Evolutionary conservation across 805 yeast species (phyloP).

Genomic region (Hanseniaspora clermontiae): DNA sequence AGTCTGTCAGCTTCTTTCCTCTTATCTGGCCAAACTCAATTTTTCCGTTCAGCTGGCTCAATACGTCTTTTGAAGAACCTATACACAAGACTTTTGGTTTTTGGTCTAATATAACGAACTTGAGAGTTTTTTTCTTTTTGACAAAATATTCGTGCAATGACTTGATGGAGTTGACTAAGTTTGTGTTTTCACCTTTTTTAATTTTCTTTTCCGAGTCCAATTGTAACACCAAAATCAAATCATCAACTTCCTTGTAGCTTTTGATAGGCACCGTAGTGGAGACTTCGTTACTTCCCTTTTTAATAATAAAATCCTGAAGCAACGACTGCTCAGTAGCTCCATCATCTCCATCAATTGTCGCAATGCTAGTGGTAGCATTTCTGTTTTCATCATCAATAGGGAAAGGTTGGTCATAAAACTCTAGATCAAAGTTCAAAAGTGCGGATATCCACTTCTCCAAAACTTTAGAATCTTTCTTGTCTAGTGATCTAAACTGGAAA

Average conservation of each 20-base stretch:
- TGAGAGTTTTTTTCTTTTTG: background rate
- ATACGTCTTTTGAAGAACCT: slow-evolving; percentile 2
- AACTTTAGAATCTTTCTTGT: slow-evolving; percentile 24
- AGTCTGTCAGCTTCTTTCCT: background rate
- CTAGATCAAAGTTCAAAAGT: slow-evolving; percentile 26
- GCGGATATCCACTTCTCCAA: slow-evolving; percentile 34
- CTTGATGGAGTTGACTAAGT: slow-evolving; percentile 6
- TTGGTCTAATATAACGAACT: slow-evolving; percentile 2
- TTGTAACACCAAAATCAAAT: slow-evolving; percentile 23
- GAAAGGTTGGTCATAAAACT: slow-evolving; percentile 23
- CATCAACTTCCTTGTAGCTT: slow-evolving; percentile 17
- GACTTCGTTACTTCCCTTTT: background rate
- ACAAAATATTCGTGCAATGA: background rate
- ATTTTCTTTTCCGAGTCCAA: slow-evolving; percentile 17
- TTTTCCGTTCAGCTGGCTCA: background rate
- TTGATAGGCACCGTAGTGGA: background rate
- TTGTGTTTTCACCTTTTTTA: slow-evolving; percentile 4
- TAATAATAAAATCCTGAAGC: slow-evolving; percentile 2
- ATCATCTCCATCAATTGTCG: slow-evolving; percentile 13
- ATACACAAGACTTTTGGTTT: slow-evolving; percentile 4
- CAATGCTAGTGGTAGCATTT: slow-evolving; percentile 4
- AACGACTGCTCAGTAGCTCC: background rate
- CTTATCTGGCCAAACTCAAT: slow-evolving; percentile 8
- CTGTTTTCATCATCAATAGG: slow-evolving; percentile 21
- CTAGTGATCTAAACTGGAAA: slow-evolving; percentile 20